Percentiles rank a stretch among this genome's conserved stretches.
Evolutionary conservation across 2,329 filamentous ascomycete species (phyloP).

Genomic region (Fusarium kyushuense): DNA sequence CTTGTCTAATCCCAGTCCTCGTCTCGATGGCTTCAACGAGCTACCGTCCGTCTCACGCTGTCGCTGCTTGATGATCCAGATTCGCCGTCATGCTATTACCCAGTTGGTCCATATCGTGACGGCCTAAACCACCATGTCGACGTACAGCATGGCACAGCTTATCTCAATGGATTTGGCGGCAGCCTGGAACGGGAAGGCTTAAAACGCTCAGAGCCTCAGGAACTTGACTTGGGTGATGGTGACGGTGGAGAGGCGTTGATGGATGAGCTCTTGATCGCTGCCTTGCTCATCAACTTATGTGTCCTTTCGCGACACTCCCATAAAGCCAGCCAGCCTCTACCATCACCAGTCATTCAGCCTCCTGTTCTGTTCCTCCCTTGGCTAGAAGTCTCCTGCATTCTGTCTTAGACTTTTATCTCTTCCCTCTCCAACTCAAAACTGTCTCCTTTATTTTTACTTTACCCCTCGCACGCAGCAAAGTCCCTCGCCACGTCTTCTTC

Average conservation of each 20-base stretch:
- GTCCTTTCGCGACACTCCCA: constrained; percentile 48
- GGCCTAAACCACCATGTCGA: constrained; percentile 32
- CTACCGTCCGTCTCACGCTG: constrained; percentile 29
- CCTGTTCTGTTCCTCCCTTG: constrained; percentile 36
- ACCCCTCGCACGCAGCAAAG: constrained; percentile 24
- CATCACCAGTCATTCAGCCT: constrained; percentile 44
- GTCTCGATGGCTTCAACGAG: constrained; percentile 43
- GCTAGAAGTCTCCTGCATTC: constrained; percentile 24
- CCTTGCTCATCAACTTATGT: constrained; percentile 46
- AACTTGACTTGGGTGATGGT: constrained; percentile 22
- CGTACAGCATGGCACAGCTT: constrained; percentile 30
- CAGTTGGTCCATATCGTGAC: constrained; percentile 41
- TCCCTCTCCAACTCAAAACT: constrained; percentile 17
- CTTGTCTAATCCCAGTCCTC: constrained; percentile 22
- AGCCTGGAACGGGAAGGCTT: constrained; percentile 31
- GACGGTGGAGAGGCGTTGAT: constrained; percentile 23
- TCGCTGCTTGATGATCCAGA: constrained; percentile 28
- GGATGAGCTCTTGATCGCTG: constrained; percentile 38
- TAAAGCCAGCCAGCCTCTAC: constrained; percentile 42
- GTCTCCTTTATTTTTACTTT: constrained; percentile 22
- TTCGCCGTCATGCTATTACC: constrained; percentile 33
- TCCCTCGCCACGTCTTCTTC: constrained; percentile 34
- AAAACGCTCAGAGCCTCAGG: constrained; percentile 4
- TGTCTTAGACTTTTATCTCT: constrained; percentile 37
- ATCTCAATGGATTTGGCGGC: constrained; percentile 27